Evolutionary conservation across 495 filamentous ascomycete genomes (phyloP), one percentile per base, ranked within the genome.

Genomic region (Hamigera avellanea): DNA sequence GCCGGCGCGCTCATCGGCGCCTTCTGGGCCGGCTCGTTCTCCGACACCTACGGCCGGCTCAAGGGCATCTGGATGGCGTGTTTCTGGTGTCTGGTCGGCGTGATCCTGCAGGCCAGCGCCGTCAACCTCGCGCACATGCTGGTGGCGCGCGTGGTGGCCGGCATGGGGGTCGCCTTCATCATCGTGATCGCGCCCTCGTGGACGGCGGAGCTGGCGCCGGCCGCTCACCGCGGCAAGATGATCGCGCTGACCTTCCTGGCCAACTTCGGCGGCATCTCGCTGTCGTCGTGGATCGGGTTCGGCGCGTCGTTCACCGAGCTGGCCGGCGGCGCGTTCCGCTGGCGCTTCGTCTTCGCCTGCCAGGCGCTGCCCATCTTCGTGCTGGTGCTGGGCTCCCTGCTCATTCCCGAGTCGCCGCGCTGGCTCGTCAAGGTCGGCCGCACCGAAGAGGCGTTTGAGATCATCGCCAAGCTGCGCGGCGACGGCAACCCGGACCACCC

Each of bases 201-300:
- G 49, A 37, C 39, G 15, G 21, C 41, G 18, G 36, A 39, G 31
- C 33, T 40, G 26, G 25, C 36, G 25, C 36, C 36, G 19, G 30
- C 26, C 14, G 14, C 13, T 6, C 33, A 39, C 26, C 44, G 35
- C 15, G 37, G 35, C 17, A 25, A 33, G 15, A 33, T 41, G 19
- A 34, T 37, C 30, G 38, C 43, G 14, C n/a, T 41, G 26, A 33
- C 62, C 64, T 31, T 66, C 68, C 8, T 69, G 70, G 52, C 31
- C 46, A 75, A 74, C 39, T 66, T 75, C 26, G 70, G 70, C 23
- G 70, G 75, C 8, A 67, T 73, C 23, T 15, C 31, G 6, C 60
- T 73, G 14, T 69, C 70, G 7, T 75, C 72, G 39, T 76, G 72
- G 72, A 58, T 76, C 19, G 67, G 66, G 43, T 76, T 64, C 51